phyloP scores from a whole-genome alignment of 2,329 filamentous ascomycete genomes.

The Pseudogymnoascus sp. region DNA sequence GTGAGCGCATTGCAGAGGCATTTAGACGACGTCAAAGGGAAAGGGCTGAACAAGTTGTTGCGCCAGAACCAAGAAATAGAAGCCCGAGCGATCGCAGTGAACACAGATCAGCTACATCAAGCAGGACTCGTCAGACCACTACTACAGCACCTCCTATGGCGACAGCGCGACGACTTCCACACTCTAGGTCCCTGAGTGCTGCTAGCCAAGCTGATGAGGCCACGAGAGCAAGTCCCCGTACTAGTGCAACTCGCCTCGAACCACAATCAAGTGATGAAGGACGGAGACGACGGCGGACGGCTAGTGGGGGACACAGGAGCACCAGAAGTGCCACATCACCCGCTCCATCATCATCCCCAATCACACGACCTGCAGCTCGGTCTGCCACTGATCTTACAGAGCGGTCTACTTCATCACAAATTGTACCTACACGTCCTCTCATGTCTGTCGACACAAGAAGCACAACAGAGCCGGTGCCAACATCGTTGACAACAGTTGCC shows the following conservation, averaged over 20 bases:
- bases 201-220: constrained; percentile 39
- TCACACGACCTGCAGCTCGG: constrained; percentile 43
- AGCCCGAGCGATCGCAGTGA: constrained; percentile 29
- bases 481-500: background rate
- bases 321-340: constrained; percentile 47
- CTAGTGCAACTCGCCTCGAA: constrained; percentile 40
- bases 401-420: constrained; percentile 27
- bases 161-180: constrained; percentile 27
- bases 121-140: background rate
- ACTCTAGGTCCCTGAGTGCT: constrained; percentile 40
- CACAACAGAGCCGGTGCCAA: constrained; percentile 1
- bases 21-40: constrained; percentile 69
- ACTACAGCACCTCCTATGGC: constrained; percentile 15
- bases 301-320: constrained; percentile 33
- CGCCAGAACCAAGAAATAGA: constrained; percentile 35
- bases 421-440: constrained; percentile 16
- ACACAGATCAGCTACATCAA: background rate
- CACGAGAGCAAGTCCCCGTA: constrained; percentile 39
- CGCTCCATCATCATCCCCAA: constrained; percentile 31
- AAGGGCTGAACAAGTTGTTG: constrained; percentile 35
- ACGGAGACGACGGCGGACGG: constrained; percentile 40
- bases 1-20: constrained; percentile 80
- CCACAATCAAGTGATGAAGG: constrained; percentile 39
- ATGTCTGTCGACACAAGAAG: constrained; percentile 20
- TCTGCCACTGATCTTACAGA: constrained; percentile 57